Percentiles rank a stretch among this genome's conserved stretches.
These are phyloP conservation scores for Limonium bicolor DNA, from an alignment of 148 eudicot species.

Conservation along the genomic window DNA sequence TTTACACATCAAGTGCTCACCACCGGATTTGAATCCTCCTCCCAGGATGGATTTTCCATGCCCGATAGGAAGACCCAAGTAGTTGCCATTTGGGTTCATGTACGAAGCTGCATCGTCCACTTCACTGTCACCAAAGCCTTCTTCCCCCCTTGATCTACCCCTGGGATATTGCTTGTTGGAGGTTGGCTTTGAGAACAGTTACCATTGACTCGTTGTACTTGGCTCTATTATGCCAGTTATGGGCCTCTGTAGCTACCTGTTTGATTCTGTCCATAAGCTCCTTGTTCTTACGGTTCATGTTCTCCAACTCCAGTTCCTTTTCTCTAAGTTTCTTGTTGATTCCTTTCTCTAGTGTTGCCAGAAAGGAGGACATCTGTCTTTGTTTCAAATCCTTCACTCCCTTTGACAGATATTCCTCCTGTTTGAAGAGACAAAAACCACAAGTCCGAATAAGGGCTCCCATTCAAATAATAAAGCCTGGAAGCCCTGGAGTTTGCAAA, in stretches of 20 bases:
- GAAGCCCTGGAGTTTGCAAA: too few species aligned
- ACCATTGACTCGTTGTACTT: conserved; percentile 79
- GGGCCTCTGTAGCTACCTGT: conserved; percentile 65
- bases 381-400: conserved; percentile 63
- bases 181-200: conserved; percentile 48
- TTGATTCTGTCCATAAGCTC: conserved; percentile 63
- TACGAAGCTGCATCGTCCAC: conserved; percentile 65
- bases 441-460: background rate
- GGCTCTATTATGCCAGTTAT: conserved; percentile 70
- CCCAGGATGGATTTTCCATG: conserved; percentile 17
- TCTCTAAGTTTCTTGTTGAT: conserved; percentile 50
- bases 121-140: conserved; percentile 79
- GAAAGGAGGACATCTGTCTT: conserved; percentile 53
- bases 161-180: conserved; percentile 55
- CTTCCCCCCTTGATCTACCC: conserved; percentile 53
- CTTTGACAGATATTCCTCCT: conserved; percentile 64
- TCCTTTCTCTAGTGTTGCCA: conserved; percentile 48
- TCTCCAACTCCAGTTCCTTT: conserved; percentile 60
- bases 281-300: conserved; percentile 57
- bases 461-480: too few species aligned
- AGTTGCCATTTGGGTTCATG: conserved; percentile 39
- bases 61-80: conserved; percentile 15
- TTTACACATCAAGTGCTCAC: conserved; percentile 37
- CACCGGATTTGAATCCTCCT: too few species aligned
- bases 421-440: conserved; percentile 12